phyloP scores from a whole-genome alignment of 169 alveolate species.

The Plasmodium relictum region DNA sequence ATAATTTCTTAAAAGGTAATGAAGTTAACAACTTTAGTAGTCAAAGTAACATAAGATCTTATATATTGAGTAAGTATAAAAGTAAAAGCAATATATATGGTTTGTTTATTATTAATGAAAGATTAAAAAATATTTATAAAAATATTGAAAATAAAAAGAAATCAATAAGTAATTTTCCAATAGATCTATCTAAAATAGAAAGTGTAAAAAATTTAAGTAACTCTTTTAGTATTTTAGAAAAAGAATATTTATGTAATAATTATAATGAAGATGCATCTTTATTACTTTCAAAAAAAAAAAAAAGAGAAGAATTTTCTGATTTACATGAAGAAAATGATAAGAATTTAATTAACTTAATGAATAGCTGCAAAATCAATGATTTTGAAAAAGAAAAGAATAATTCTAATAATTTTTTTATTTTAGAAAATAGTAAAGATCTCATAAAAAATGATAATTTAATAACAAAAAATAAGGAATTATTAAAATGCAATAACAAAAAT shows the following conservation, averaged over 20 bases:
- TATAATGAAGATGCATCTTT: not conserved
- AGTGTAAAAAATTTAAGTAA: conserved; percentile 13
- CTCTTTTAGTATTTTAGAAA: conserved; percentile 23
- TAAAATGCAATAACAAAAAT: no score
- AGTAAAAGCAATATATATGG: conserved; percentile 60
- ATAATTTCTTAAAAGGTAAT: not conserved
- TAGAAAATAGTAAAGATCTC: no score
- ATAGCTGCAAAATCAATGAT: no score
- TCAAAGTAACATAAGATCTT: conserved; percentile 19
- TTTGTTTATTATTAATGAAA: conserved; percentile 49
- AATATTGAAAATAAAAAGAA: conserved; percentile 43
- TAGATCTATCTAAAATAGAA: conserved; percentile 31
- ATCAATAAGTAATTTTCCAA: conserved; percentile 52
- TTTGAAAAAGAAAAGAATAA: no score
- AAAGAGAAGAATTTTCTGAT: no score
- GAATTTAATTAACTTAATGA: no score
- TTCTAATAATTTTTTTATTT: no score
- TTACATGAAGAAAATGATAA: no score
- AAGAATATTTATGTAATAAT: not conserved
- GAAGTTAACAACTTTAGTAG: not conserved
- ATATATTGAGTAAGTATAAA: conserved; percentile 38
- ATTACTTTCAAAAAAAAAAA: no score
- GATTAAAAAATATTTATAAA: conserved; percentile 47
- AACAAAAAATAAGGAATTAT: no score
- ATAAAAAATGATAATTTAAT: no score